Base-by-base conservation (phyloP, 352 stramenopile species). In the Globisporangium barbulae region DNA sequence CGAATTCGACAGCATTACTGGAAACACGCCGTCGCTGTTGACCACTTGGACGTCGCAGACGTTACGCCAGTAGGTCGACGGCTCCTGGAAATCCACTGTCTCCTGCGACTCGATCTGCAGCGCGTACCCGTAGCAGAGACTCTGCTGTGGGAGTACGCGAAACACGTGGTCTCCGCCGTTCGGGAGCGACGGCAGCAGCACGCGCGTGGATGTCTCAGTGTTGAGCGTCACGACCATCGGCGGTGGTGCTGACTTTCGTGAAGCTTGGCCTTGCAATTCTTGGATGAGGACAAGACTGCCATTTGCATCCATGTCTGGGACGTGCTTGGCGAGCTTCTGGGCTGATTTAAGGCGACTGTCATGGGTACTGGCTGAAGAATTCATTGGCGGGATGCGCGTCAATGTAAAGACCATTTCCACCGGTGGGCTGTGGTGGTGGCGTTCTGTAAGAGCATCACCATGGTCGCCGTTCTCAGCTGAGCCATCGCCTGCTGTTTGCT, bases 251-350 rank as follows among this genome's bases (percentile, higher is more conserved):
- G 28, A 37, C 49, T 4, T 0, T 30, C 30, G 53, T 58, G 47
- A 37, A 39, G 42, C 31, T 1, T 61, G 53, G 10, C 56, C 21
- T 15, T 61, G 44, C 53, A 59, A 21, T 19, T 88, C 77, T 65
- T 89, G 70, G 17, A 88, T 63, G 25, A 90, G 50, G 25, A 82
- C 49, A 13, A 86, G 65, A 37, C 79, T 87, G 12, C 81, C 79
- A 30, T 65, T 57, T 6, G 75, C 73, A 65, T 90, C 78, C 17
- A 84, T 68, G 0, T 57, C 59, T 15, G 49, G 59, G 5, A 76
- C 45, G 42, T 64, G 61, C 39, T 69, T 47, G 1, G 69, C 62
- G 7, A 76, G 41, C 31, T 54, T 33, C 7, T 8, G 9, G 5
- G 59, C 47, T 5, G 35, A 59, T 1, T 4, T 41, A 1, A 69